Conservation (phyloP, 148 eudicot genomes). For the Diospyros lotus region DNA sequence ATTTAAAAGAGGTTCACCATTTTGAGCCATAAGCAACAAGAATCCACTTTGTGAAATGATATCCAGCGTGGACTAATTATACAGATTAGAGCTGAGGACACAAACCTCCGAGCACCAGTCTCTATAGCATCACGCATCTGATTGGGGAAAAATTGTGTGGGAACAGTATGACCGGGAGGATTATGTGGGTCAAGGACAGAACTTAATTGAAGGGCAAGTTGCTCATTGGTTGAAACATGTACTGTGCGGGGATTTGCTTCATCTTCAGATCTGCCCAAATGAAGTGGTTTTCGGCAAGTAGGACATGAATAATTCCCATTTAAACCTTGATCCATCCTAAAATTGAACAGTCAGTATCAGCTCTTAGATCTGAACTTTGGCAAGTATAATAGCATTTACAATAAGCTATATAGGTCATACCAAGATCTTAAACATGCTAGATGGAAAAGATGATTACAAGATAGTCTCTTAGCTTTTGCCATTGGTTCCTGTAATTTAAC, state of each 20-base stretch:
- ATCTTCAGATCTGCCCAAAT: constrained; percentile 60
- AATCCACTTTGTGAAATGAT: no score
- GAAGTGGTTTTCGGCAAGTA: constrained; percentile 97
- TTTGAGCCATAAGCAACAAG: background rate
- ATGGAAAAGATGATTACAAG: constrained; percentile 95
- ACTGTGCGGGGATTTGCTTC: constrained; percentile 36
- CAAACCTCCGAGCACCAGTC: constrained; percentile 73
- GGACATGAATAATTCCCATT: constrained; percentile 87
- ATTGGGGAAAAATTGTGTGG: constrained; percentile 46
- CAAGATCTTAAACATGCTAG: constrained; percentile 96
- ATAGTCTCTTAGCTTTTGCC: constrained; percentile 95
- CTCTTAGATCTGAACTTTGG: background rate
- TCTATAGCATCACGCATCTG: constrained; percentile 56
- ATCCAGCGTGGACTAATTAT: no score
- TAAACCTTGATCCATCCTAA: constrained; percentile 91
- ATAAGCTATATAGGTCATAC: constrained; percentile 30
- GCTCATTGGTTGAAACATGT: constrained; percentile 72
- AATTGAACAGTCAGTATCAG: constrained; percentile 20
- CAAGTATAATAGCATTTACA: background rate
- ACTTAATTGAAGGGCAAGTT: constrained; percentile 80
- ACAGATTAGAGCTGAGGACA: background rate
- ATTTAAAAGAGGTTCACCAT: background rate
- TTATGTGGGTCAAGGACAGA: constrained; percentile 52
- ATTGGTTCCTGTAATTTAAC: constrained; percentile 79
- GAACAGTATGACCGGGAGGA: constrained; percentile 41